A percentile compares a stretch with the other conserved stretches of the same genome.
Conservation (phyloP, 140 eudicot genomes). For the Bidens hawaiensis region DNA sequence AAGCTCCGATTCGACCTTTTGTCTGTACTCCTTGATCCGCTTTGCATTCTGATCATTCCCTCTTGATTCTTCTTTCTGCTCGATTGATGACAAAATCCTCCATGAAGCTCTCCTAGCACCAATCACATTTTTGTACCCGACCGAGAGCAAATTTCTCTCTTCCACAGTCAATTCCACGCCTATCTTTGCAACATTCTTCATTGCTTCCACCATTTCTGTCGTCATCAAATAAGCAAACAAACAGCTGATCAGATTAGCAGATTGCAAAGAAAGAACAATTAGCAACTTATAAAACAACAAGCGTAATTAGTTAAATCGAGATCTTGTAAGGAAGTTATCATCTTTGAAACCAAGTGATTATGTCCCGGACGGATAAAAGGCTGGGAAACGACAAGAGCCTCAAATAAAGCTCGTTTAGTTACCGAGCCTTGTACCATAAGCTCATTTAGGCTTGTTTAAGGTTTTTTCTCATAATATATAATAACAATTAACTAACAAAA, state of each 20-base stretch:
- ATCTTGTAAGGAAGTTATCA: background rate
- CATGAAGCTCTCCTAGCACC: constrained; percentile 93
- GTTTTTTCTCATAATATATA: too few relatives aligned
- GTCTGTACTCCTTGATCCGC: constrained; percentile 72
- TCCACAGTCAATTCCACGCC: constrained; percentile 83
- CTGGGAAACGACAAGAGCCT: too few relatives aligned
- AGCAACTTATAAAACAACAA: background rate
- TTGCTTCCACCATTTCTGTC: constrained; percentile 95
- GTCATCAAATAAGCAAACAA: constrained; percentile 12
- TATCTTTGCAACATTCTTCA: constrained; percentile 78
- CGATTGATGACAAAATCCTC: constrained; percentile 92
- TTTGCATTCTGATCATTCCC: constrained; percentile 83
- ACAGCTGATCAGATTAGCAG: background rate
- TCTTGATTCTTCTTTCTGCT: constrained; percentile 86
- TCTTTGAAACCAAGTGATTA: background rate
- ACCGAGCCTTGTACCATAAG: too few relatives aligned
- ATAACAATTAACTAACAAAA: too few relatives aligned
- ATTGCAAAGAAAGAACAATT: background rate
- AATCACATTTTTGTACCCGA: constrained; percentile 87
- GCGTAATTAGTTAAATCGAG: constrained; percentile 4
- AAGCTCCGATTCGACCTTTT: constrained; percentile 77
- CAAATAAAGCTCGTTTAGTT: too few relatives aligned
- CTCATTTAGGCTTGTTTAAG: too few relatives aligned
- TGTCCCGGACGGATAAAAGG: too few relatives aligned
- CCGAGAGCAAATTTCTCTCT: constrained; percentile 90